Evolutionary conservation across 2,329 filamentous ascomycete genomes (phyloP).

Genomic region (Cercospora sp.): DNA sequence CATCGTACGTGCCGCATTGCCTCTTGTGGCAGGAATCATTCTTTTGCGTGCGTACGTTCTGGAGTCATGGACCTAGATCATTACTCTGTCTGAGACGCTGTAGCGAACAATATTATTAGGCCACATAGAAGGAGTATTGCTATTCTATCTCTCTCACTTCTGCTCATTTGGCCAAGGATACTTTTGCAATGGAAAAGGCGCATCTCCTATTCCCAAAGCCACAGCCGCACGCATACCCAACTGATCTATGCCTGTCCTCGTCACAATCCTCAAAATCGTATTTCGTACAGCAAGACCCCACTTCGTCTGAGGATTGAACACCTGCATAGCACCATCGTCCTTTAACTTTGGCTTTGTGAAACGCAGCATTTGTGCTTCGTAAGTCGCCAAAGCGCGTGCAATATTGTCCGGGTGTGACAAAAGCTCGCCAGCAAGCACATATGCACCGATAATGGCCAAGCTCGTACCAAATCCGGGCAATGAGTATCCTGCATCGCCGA

Average conservation of each 20-base stretch:
- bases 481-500: neutral
- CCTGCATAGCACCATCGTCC: neutral
- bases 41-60: neutral
- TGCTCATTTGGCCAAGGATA: neutral
- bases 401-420: neutral
- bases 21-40: neutral
- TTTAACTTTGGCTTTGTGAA: neutral
- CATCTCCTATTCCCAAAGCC: neutral
- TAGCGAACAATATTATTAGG: neutral
- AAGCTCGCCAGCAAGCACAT: neutral
- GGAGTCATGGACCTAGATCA: neutral
- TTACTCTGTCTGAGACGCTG: neutral
- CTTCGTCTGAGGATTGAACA: neutral
- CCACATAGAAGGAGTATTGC: neutral
- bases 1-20: neutral
- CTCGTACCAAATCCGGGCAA: neutral
- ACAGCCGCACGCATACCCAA: neutral
- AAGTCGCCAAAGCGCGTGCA: neutral
- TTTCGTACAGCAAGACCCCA: neutral
- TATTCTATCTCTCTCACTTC: neutral
- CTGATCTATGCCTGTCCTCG: neutral
- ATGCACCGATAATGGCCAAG: neutral
- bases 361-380: neutral
- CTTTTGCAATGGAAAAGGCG: neutral
- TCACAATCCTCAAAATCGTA: neutral